Evolutionary conservation across 1,284 basidiomycete species (phyloP), one percentile per base, ranked within the genome.

Genomic region (Trametes pubescens): DNA sequence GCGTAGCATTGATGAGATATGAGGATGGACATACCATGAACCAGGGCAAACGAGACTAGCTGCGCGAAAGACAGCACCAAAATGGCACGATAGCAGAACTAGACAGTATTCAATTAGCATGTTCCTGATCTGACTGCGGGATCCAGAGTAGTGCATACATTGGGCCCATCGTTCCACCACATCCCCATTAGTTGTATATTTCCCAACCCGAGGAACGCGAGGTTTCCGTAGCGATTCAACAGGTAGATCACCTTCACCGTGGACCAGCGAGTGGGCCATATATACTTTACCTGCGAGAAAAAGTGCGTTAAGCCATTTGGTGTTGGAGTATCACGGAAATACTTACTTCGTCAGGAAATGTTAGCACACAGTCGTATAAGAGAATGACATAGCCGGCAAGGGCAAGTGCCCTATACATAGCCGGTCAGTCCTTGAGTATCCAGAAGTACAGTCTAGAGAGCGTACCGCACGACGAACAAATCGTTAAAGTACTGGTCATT

Each of bases 181-280:
- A 67, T 47, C 2, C 68, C 68, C 4, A 61, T 32, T 1, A 51
- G 37, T 38, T 69, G 68, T 44, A 59, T 32, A 38, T 56, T 58
- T 22, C 54, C 52, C 1, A 62, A 29, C n/a, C 51, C 60, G 14
- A 69, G 21, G 32, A 53, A 56, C 7, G 40, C 49, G n/a, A 69
- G 18, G 55, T 61, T 69, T 14, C 66, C 66, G 56, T 69, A 69
- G 43, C 68, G 64, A 47, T 66, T 69, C 51, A 48, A 16, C 38
- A 69, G 29, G 56, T 67, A 69, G n/a, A 69, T 61, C 32, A 59
- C 11, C 52, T 69, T 69, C 59, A 68, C 68, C 3, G 51, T 53
- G 24, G 68, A 69, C 64, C 64, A 62, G 35, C 66, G 68, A n/a
- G 68, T 64, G 1, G 66, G 65, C 68, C 68, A 69, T 34, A 69